Conservation (phyloP, 192 early-diverging fungal species). For the Coemansia sp. region DNA sequence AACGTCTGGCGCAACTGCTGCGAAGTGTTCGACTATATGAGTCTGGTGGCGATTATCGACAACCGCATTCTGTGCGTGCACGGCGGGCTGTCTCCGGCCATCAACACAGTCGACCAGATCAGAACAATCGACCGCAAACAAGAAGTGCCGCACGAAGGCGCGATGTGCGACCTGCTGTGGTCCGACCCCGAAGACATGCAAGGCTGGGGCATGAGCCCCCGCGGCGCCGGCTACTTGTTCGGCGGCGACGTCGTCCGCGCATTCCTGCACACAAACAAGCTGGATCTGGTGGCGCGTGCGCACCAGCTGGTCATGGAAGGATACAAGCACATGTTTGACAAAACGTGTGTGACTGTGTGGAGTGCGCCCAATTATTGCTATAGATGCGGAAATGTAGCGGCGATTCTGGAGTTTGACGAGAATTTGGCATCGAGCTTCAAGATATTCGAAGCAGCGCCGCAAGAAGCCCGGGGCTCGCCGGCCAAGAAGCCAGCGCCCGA, state of each 20-base stretch:
- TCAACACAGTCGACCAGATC: conserved; percentile 95
- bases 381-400: conserved; percentile 96
- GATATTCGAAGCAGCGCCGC: conserved; percentile 94
- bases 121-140: conserved; percentile 91
- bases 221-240: conserved; percentile 96
- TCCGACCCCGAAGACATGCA: conserved; percentile 90
- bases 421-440: conserved; percentile 85
- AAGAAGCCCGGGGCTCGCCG: conserved; percentile 75
- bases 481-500: conserved; percentile 87
- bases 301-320: conserved; percentile 99
- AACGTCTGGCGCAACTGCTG: conserved; percentile 98
- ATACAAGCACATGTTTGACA: conserved; percentile 92
- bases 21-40: conserved; percentile 96
- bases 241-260: conserved; percentile 86
- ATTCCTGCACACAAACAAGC: conserved; percentile 78
- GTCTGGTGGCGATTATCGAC: conserved; percentile 91
- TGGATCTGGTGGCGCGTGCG: conserved; percentile 90
- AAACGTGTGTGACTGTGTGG: conserved; percentile 97
- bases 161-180: conserved; percentile 98
- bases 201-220: conserved; percentile 93
- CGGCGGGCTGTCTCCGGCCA: conserved; percentile 90
- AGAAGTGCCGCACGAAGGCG: conserved; percentile 97
- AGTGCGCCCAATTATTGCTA: conserved; percentile 99
- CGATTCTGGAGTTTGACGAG: conserved; percentile 71
- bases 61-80: conserved; percentile 94